A percentile compares a stretch with the other conserved stretches of the same genome.
Evolutionary conservation across 441 rosid genomes (phyloP).

Genomic region (Lepidium campestre): DNA sequence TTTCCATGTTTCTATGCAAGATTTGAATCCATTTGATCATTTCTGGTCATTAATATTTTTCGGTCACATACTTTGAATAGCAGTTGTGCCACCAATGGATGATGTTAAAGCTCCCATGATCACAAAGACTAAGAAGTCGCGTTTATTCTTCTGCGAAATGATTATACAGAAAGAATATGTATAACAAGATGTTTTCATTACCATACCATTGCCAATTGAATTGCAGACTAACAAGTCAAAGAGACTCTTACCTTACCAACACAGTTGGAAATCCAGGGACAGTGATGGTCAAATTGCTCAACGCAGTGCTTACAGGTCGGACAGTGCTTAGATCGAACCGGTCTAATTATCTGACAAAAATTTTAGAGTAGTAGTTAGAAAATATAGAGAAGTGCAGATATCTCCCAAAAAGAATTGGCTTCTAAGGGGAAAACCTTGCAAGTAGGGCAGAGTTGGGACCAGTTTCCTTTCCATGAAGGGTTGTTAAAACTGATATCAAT

Average conservation of each 20-base stretch:
- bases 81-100: slow-evolving; percentile 35
- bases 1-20: no score
- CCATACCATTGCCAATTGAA: not conserved
- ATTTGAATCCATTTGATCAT: no score
- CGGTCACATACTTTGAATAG: slow-evolving; percentile 79
- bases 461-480: slow-evolving; percentile 81
- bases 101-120: slow-evolving; percentile 62
- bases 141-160: slow-evolving; percentile 64
- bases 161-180: not conserved
- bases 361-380: not conserved
- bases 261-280: slow-evolving; percentile 99
- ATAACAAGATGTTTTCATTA: not conserved
- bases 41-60: no score
- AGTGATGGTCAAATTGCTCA: slow-evolving; percentile 96
- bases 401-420: not conserved
- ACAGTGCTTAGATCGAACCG: slow-evolving; percentile 93
- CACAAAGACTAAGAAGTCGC: slow-evolving; percentile 73
- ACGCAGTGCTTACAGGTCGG: slow-evolving; percentile 78
- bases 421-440: slow-evolving; percentile 66
- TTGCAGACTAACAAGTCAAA: not conserved
- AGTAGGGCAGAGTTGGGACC: slow-evolving; percentile 99
- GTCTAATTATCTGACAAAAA: slow-evolving; percentile 73
- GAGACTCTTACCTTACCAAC: slow-evolving; percentile 75
- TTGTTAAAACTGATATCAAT: slow-evolving; percentile 57
- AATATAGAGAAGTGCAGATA: not conserved